A percentile compares a stretch with the other conserved stretches of the same genome.
phyloP scores from a whole-genome alignment of 2,329 filamentous ascomycete genomes.

The Cercospora janseana region DNA sequence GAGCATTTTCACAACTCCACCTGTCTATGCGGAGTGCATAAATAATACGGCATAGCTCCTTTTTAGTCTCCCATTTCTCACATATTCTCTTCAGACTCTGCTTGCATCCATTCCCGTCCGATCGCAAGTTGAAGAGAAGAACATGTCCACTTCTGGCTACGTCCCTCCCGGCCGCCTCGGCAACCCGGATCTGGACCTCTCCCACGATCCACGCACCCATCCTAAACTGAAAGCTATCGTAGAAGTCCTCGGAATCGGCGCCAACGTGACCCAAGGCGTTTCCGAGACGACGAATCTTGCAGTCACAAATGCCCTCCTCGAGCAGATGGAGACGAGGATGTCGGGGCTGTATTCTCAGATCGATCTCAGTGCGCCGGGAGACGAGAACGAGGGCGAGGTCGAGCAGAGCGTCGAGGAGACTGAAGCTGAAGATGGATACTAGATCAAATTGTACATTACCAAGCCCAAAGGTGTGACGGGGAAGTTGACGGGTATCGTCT shows the following conservation, averaged over 20 bases:
- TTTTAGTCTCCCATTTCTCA: background rate
- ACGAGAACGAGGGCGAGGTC: conserved; percentile 21
- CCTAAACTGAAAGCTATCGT: conserved; percentile 21
- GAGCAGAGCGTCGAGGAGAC: conserved; percentile 13
- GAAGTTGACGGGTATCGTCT: conserved; percentile 27
- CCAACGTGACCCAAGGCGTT: conserved; percentile 4
- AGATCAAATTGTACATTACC: conserved; percentile 26
- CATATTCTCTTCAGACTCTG: too few species aligned
- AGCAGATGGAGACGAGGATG: conserved; percentile 1
- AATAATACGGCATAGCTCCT: background rate
- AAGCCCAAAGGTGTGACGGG: conserved; percentile 15
- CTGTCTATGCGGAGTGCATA: too few species aligned
- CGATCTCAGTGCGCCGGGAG: conserved; percentile 15
- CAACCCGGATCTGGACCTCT: conserved; percentile 20
- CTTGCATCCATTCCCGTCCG: too few species aligned
- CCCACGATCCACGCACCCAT: conserved; percentile 27
- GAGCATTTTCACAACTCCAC: too few species aligned
- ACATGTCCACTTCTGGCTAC: conserved; percentile 8
- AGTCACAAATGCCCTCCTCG: background rate
- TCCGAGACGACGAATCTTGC: conserved; percentile 6
- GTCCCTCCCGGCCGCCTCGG: conserved; percentile 30
- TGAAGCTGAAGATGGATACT: conserved; percentile 24
- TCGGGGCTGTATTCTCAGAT: conserved; percentile 2
- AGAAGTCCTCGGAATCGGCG: conserved; percentile 10
- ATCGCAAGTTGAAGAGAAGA: background rate